Conservation (phyloP, 805 yeast genomes). For the Blastobotrys americana region DNA sequence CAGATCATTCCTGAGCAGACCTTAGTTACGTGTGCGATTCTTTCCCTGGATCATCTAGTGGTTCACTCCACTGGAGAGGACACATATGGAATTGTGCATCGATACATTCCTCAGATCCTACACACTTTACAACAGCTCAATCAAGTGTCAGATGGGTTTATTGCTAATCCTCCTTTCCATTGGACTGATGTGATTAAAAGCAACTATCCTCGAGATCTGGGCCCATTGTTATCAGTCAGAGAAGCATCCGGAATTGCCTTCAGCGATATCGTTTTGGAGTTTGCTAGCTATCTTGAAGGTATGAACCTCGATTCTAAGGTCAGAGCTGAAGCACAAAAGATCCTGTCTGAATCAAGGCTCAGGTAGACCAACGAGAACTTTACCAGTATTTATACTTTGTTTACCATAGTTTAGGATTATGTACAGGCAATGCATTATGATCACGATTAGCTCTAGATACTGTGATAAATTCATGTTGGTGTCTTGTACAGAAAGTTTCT, state of each 20-base stretch:
- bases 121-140: constrained; percentile 23
- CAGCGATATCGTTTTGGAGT: not conserved
- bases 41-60: constrained; percentile 28
- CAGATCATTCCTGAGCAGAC: constrained; percentile 23
- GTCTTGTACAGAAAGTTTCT: constrained; percentile 15
- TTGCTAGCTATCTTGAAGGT: not conserved
- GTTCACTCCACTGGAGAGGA: constrained; percentile 33
- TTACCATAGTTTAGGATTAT: too few species aligned
- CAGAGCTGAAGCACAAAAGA: not conserved
- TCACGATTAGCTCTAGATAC: not conserved
- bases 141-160: constrained; percentile 19
- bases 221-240: not conserved
- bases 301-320: not conserved
- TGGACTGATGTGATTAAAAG: constrained; percentile 25
- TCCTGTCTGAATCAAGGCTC: too few species aligned
- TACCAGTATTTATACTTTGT: too few species aligned
- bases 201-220: not conserved
- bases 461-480: not conserved
- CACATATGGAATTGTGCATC: constrained; percentile 35
- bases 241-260: not conserved
- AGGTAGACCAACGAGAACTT: too few species aligned
- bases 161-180: constrained; percentile 27
- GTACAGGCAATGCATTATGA: too few species aligned
- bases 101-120: constrained; percentile 31
- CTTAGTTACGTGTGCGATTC: constrained; percentile 26